Evolutionary conservation across 2,329 filamentous ascomycete genomes (phyloP).

Genomic region (Fonsecaea pugnacius): DNA sequence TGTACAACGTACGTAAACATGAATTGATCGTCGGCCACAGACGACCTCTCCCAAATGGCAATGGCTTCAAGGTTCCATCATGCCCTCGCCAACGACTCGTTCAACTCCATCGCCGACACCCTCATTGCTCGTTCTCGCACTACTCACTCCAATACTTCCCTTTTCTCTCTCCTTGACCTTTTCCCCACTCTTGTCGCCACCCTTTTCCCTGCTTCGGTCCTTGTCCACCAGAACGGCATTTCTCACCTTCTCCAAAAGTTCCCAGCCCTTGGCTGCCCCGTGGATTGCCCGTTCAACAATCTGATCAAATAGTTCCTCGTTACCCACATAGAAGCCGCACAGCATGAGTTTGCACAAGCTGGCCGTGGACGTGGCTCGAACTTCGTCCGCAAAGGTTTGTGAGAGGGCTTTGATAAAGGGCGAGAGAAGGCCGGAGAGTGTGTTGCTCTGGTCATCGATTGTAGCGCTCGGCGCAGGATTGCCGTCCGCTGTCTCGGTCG

Average conservation of each 20-base stretch:
- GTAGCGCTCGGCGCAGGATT: constrained; percentile 38
- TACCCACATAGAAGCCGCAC: constrained; percentile 38
- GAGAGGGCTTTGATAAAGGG: constrained; percentile 65
- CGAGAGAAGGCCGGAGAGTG: constrained; percentile 62
- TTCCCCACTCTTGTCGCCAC: constrained; percentile 11
- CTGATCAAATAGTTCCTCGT: constrained; percentile 60
- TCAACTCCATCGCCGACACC: constrained; percentile 6
- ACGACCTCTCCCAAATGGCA: not conserved
- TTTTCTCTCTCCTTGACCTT: constrained; percentile 15
- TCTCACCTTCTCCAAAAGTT: constrained; percentile 53
- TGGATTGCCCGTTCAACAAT: constrained; percentile 55
- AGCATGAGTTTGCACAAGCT: constrained; percentile 57
- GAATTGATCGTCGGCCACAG: not conserved
- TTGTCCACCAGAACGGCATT: constrained; percentile 55
- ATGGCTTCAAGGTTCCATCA: constrained; percentile 14
- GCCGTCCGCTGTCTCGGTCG: constrained; percentile 6
- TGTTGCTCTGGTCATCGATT: constrained; percentile 5
- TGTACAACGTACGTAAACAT: not conserved
- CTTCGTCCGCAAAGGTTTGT: constrained; percentile 58
- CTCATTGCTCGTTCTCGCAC: constrained; percentile 22
- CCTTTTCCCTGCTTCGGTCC: constrained; percentile 46
- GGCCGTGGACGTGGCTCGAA: constrained; percentile 54
- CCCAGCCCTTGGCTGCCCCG: constrained; percentile 49
- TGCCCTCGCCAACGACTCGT: constrained; percentile 24
- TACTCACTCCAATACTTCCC: not conserved